Conservation (phyloP, 345 rosid genomes). For the Angophora floribunda region DNA sequence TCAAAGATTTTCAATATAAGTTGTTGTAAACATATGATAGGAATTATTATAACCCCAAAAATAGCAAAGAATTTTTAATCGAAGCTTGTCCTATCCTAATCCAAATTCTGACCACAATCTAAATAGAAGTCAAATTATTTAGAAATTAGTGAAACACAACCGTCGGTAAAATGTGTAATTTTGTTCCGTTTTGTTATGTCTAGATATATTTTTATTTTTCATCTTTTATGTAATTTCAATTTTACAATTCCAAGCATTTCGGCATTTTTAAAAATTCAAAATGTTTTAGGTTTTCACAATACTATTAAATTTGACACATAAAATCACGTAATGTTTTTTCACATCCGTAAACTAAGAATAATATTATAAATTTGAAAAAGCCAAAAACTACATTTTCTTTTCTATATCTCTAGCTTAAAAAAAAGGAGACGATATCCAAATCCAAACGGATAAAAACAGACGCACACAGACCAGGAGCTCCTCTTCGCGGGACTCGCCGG, state of each 20-base stretch:
- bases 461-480: not conserved
- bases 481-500: not conserved
- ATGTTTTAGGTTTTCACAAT: not conserved
- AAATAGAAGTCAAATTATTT: not conserved
- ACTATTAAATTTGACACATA: not conserved
- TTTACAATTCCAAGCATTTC: not conserved
- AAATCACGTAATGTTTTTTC: not conserved
- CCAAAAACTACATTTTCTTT: not conserved
- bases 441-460: not conserved
- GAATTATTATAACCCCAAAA: not conserved
- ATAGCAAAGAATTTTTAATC: not conserved
- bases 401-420: not conserved
- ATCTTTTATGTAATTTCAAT: not conserved
- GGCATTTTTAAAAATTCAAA: not conserved
- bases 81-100: not conserved
- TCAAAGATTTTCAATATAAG: not conserved
- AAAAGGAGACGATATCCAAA: not conserved
- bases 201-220: not conserved
- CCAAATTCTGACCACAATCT: fast-evolving
- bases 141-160: not conserved
- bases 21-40: not conserved
- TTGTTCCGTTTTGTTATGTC: not conserved
- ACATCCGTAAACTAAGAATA: too few species aligned
- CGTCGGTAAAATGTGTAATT: not conserved
- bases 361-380: not conserved